phyloP scores from a whole-genome alignment of 495 filamentous ascomycete genomes.

The Penicillium pancosmium region DNA sequence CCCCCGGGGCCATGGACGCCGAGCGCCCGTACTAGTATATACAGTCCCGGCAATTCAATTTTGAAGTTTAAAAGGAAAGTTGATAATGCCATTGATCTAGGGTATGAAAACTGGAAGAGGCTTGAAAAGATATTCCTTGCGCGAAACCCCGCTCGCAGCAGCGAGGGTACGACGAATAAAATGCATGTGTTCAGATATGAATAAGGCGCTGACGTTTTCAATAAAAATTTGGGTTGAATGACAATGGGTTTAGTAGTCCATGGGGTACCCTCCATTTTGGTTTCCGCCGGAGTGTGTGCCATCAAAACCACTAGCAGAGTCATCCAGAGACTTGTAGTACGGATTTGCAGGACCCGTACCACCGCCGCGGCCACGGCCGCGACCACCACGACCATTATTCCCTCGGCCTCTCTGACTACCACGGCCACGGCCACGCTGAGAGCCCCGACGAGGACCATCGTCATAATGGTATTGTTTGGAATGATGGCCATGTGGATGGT shows the following conservation, averaged over 20 bases:
- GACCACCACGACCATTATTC: constrained; percentile 38
- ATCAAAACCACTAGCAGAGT: constrained; percentile 36
- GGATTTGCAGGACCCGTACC: constrained; percentile 37
- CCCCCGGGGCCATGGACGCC: too few relatives aligned
- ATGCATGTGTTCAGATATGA: not conserved
- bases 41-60: too few relatives aligned
- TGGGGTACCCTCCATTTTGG: constrained; percentile 30
- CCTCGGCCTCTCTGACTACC: constrained; percentile 48
- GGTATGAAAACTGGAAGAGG: too few relatives aligned
- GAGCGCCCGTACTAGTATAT: too few relatives aligned
- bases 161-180: too few relatives aligned
- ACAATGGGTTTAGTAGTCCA: constrained; percentile 41
- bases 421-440: constrained; percentile 53
- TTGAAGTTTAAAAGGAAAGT: too few relatives aligned
- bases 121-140: too few relatives aligned
- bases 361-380: constrained; percentile 43
- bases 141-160: too few relatives aligned
- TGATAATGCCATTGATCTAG: too few relatives aligned
- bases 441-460: constrained; percentile 41
- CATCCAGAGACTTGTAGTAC: constrained; percentile 44
- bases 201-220: not conserved
- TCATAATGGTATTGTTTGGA: constrained; percentile 28
- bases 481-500: constrained; percentile 26
- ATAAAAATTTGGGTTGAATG: not conserved
- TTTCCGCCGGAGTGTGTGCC: constrained; percentile 35